Percentiles rank a stretch among this genome's conserved stretches.
phyloP scores from a whole-genome alignment of 2,329 filamentous ascomycete species.

The Emericellopsis atlantica region DNA sequence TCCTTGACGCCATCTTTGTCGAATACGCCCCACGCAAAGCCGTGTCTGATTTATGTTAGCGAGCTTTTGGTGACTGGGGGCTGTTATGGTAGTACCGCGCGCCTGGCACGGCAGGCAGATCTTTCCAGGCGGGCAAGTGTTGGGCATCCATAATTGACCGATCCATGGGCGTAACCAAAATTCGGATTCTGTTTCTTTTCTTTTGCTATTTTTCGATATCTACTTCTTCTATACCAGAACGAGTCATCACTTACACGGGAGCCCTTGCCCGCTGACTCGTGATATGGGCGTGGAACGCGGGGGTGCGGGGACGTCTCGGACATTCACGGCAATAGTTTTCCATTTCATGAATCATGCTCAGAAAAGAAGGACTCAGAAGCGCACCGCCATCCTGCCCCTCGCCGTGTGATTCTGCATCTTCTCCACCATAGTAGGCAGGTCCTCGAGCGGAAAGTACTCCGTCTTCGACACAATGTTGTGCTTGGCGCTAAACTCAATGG shows the following conservation, averaged over 20 bases:
- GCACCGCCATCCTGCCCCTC: conserved; percentile 3
- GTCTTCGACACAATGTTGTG: conserved; percentile 2
- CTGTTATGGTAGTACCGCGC: no score
- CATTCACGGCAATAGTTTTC: no score
- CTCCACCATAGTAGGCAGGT: conserved; percentile 3
- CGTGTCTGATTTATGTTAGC: conserved; percentile 23
- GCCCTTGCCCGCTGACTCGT: no score
- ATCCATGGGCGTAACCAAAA: no score
- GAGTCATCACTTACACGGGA: no score
- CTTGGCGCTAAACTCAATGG: conserved; percentile 4
- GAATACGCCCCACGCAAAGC: conserved; percentile 36
- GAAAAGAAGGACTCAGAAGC: not conserved
- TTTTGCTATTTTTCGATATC: no score
- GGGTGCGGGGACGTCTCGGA: no score
- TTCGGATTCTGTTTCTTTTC: no score
- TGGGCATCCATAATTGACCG: not conserved
- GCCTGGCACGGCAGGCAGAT: conserved; percentile 2
- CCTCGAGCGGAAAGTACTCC: conserved; percentile 2
- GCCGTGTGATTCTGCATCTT: conserved; percentile 4
- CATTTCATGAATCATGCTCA: not conserved
- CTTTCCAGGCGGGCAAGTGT: not conserved
- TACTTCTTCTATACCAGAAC: no score
- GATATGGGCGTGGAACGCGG: no score
- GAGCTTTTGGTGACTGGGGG: conserved; percentile 20
- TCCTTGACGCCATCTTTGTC: conserved; percentile 34